Evolutionary conservation across 306 rosid genomes (phyloP).

Genomic region (Hippophae rhamnoides): DNA sequence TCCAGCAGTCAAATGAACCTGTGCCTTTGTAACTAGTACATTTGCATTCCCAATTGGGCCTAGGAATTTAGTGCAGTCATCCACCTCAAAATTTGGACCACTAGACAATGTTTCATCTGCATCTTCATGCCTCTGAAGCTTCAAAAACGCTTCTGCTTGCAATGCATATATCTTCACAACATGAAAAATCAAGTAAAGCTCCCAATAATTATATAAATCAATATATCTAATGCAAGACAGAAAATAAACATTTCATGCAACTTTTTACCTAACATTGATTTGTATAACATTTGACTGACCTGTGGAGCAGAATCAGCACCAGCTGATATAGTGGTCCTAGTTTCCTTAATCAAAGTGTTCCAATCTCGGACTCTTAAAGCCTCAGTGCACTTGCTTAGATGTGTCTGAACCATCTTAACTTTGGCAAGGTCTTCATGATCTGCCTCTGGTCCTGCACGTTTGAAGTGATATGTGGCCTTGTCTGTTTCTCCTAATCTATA

Average conservation of each 20-base stretch:
- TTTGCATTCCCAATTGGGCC: slow-evolving; percentile 66
- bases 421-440: slow-evolving; percentile 66
- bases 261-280: too few species aligned
- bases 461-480: slow-evolving; percentile 65
- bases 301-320: slow-evolving; percentile 85
- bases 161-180: slow-evolving; percentile 54
- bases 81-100: slow-evolving; percentile 55
- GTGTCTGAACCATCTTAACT: slow-evolving; percentile 47
- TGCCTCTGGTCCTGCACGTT: slow-evolving; percentile 71
- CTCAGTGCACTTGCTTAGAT: slow-evolving; percentile 59
- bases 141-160: slow-evolving; percentile 77
- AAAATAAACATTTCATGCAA: background rate
- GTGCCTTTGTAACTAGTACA: slow-evolving; percentile 53
- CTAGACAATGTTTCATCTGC: slow-evolving; percentile 57
- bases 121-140: slow-evolving; percentile 66
- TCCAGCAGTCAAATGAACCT: slow-evolving; percentile 54
- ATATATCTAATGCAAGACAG: background rate
- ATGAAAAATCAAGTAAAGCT: background rate
- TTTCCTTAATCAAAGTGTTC: slow-evolving; percentile 54
- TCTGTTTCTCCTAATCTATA: slow-evolving; percentile 72
- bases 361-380: slow-evolving; percentile 70
- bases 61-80: slow-evolving; percentile 54
- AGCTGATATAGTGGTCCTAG: slow-evolving; percentile 29
- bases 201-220: background rate
- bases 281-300: slow-evolving; percentile 17